A percentile compares a stretch with the other conserved stretches of the same genome.
Evolutionary conservation across 176 grass and related monocot genomes (phyloP).

Genomic region (Pharus latifolius): DNA sequence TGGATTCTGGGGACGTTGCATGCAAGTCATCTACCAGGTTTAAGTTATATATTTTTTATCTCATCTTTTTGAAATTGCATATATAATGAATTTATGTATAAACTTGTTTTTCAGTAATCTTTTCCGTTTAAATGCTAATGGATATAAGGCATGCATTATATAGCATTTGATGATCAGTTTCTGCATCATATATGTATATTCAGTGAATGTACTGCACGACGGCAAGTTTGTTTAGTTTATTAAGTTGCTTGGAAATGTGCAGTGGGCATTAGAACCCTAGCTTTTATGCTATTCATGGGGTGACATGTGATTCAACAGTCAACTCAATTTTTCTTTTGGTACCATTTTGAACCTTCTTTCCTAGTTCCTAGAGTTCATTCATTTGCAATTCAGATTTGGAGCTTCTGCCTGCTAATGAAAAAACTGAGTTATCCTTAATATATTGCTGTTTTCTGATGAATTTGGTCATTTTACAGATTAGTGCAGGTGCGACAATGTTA

Average conservation of each 20-base stretch:
- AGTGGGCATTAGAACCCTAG: background rate
- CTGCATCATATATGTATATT: too few species aligned
- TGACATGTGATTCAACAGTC: background rate
- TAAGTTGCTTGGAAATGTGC: background rate
- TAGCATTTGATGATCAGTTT: too few species aligned
- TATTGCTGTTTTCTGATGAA: background rate
- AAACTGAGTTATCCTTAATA: background rate
- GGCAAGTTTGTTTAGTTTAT: background rate
- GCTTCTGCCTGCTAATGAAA: background rate
- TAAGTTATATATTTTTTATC: background rate
- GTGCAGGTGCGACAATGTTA: slow-evolving; percentile 70
- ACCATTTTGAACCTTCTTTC: too few species aligned
- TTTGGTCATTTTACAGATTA: slow-evolving; percentile 36
- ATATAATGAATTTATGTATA: background rate
- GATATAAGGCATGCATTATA: background rate
- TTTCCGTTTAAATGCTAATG: background rate
- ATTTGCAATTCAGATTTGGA: background rate
- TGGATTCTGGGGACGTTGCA: slow-evolving; percentile 43
- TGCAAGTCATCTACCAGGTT: slow-evolving; percentile 78
- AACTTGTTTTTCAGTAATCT: background rate
- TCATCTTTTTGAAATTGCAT: background rate
- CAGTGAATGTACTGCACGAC: background rate
- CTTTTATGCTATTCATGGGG: background rate
- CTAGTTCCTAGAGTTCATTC: background rate
- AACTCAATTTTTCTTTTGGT: background rate